Conservation (phyloP, 2,329 filamentous ascomycete species). For the Gyromitra esculenta region DNA sequence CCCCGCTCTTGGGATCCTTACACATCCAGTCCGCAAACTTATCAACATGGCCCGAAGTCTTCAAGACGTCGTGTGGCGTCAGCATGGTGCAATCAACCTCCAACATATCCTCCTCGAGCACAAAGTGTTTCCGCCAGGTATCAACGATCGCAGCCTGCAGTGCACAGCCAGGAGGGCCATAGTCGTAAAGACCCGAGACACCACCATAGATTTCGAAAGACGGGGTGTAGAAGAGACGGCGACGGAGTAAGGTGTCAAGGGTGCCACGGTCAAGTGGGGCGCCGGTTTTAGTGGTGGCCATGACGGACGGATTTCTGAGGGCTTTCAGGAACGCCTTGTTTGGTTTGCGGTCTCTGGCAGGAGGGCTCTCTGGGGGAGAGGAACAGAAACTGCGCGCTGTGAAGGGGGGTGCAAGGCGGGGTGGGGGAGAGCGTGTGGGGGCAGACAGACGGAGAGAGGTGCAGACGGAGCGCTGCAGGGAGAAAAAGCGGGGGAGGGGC, state of each 20-base stretch:
- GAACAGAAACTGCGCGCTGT: neutral
- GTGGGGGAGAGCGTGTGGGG: neutral
- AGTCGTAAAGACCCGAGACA: conserved; percentile 89
- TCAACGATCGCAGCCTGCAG: conserved; percentile 89
- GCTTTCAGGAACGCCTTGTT: conserved; percentile 43
- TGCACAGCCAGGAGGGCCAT: conserved; percentile 86
- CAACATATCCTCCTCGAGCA: conserved; percentile 93
- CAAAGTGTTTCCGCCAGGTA: conserved; percentile 90
- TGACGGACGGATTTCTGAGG: conserved; percentile 57
- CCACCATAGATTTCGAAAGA: conserved; percentile 96
- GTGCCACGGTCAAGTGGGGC: conserved; percentile 84
- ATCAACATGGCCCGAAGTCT: conserved; percentile 95
- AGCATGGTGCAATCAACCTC: conserved; percentile 94
- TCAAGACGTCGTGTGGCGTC: conserved; percentile 91
- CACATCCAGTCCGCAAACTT: conserved; percentile 99
- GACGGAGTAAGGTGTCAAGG: conserved; percentile 85
- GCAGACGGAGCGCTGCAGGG: conserved; percentile 32
- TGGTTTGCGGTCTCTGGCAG: neutral
- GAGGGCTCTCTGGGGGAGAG: neutral
- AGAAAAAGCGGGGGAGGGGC: conserved; percentile 53
- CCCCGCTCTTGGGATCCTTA: conserved; percentile 96
- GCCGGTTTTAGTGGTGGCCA: conserved; percentile 81
- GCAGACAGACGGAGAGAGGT: neutral
- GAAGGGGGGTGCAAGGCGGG: neutral
- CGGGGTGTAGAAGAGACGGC: conserved; percentile 92